Evolutionary conservation across 208 protist species (phyloP).

Genomic region (Trypanosoma avium): DNA sequence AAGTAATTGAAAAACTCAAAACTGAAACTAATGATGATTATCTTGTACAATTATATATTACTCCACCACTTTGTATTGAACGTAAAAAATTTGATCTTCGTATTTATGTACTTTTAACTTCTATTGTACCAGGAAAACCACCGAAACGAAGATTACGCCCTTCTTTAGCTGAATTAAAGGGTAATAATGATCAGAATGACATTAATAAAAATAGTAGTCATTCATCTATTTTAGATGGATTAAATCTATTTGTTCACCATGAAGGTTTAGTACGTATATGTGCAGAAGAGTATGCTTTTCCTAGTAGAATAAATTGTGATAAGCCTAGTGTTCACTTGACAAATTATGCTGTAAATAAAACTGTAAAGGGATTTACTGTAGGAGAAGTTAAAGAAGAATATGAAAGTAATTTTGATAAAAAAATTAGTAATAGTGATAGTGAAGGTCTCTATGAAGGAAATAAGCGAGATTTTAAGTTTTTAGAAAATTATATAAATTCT

Average conservation of each 20-base stretch:
- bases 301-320: constrained; percentile 51
- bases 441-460: constrained; percentile 27
- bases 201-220: neutral
- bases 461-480: constrained; percentile 59
- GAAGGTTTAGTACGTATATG: constrained; percentile 93
- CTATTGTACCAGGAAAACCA: constrained; percentile 28
- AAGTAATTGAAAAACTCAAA: constrained; percentile 35
- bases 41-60: constrained; percentile 88
- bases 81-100: constrained; percentile 94
- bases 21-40: constrained; percentile 35
- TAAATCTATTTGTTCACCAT: constrained; percentile 80
- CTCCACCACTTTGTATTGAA: constrained; percentile 88
- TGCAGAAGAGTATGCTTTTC: constrained; percentile 75
- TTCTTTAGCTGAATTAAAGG: neutral
- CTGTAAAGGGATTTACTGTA: constrained; percentile 28
- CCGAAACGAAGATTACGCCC: neutral
- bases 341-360: constrained; percentile 92
- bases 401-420: too few relatives aligned
- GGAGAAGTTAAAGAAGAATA: neutral
- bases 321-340: constrained; percentile 65
- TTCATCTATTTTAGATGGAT: constrained; percentile 38
- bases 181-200: neutral
- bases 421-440: too few relatives aligned
- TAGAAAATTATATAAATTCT: constrained; percentile 36
- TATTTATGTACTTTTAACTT: constrained; percentile 90